Percentiles rank a stretch among this genome's conserved stretches.
Conservation (phyloP, 2,329 filamentous ascomycete genomes). For the Colletotrichum cordylinicola region DNA sequence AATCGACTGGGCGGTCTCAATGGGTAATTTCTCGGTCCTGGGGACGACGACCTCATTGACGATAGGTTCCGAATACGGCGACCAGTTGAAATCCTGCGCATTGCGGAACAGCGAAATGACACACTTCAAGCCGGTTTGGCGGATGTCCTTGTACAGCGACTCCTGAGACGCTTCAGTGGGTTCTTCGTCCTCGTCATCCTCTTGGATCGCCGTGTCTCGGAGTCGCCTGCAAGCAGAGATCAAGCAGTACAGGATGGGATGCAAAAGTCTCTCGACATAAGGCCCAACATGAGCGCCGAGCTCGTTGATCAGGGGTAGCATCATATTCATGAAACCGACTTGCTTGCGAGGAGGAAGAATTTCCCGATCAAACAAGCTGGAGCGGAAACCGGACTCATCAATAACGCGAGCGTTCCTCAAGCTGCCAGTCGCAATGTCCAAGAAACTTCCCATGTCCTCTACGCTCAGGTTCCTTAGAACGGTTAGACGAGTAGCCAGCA, state of each 20-base stretch:
- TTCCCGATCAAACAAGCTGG: slow-evolving; percentile 62
- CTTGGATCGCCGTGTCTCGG: slow-evolving; percentile 41
- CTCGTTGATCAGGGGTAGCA: slow-evolving; percentile 84
- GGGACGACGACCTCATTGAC: slow-evolving; percentile 79
- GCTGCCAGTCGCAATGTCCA: slow-evolving; percentile 80
- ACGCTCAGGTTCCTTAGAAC: slow-evolving; percentile 79
- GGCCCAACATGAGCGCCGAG: slow-evolving; percentile 75
- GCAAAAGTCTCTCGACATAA: slow-evolving; percentile 72
- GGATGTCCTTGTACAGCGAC: slow-evolving; percentile 70
- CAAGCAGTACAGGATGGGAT: slow-evolving; percentile 82
- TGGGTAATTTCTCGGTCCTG: slow-evolving; percentile 77
- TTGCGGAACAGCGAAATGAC: slow-evolving; percentile 80
- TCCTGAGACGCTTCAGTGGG: slow-evolving; percentile 49
- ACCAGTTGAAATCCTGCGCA: slow-evolving; percentile 74
- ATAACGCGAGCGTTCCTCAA: slow-evolving; percentile 67
- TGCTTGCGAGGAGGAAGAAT: slow-evolving; percentile 77
- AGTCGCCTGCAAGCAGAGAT: slow-evolving; percentile 71
- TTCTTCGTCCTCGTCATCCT: slow-evolving; percentile 42
- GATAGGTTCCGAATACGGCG: slow-evolving; percentile 71
- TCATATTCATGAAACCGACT: slow-evolving; percentile 90
- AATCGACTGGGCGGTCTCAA: slow-evolving; percentile 87
- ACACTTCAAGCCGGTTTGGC: slow-evolving; percentile 81
- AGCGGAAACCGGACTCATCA: slow-evolving; percentile 51
- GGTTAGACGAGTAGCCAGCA: slow-evolving; percentile 81
- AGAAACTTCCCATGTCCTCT: slow-evolving; percentile 78